Evolutionary conservation across 352 stramenopile genomes (phyloP).

Genomic region (Pythium guiyangense): DNA sequence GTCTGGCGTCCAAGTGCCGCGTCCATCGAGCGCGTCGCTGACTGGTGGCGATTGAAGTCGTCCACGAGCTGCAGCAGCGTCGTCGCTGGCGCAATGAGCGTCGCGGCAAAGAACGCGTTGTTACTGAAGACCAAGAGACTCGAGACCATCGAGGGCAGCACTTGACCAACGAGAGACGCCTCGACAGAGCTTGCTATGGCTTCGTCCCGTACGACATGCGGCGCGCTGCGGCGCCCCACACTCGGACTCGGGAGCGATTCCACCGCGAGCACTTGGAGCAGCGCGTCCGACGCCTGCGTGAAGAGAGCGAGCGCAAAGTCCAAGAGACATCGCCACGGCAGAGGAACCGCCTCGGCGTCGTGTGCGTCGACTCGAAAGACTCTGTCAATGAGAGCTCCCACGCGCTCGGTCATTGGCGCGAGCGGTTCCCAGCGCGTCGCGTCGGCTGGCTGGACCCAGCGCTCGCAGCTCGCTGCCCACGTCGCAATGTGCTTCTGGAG

Average conservation of each 20-base stretch:
- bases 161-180: constrained; percentile 41
- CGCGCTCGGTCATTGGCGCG: constrained; percentile 12
- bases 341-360: constrained; percentile 21
- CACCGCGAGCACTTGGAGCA: constrained; percentile 20
- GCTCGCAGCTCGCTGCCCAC: constrained; percentile 33
- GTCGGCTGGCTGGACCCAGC: constrained; percentile 20
- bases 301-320: constrained; percentile 30
- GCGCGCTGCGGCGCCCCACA: neutral
- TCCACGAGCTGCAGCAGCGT: constrained; percentile 46
- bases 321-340: constrained; percentile 42
- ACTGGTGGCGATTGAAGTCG: constrained; percentile 27
- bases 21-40: constrained; percentile 14
- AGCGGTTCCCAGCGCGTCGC: neutral
- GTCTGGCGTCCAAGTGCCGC: constrained; percentile 21
- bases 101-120: constrained; percentile 38
- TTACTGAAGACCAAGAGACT: constrained; percentile 61
- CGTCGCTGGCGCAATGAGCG: constrained; percentile 40
- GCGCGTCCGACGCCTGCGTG: constrained; percentile 25
- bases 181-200: constrained; percentile 24
- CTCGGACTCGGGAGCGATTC: constrained; percentile 26
- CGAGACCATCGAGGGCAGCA: constrained; percentile 52
- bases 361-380: constrained; percentile 29
- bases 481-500: constrained; percentile 73
- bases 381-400: constrained; percentile 26
- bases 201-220: neutral